Evolutionary conservation across 192 early-diverging fungal genomes (phyloP), one percentile per base, ranked within the genome.

Genomic region (Paraglomus occultum): DNA sequence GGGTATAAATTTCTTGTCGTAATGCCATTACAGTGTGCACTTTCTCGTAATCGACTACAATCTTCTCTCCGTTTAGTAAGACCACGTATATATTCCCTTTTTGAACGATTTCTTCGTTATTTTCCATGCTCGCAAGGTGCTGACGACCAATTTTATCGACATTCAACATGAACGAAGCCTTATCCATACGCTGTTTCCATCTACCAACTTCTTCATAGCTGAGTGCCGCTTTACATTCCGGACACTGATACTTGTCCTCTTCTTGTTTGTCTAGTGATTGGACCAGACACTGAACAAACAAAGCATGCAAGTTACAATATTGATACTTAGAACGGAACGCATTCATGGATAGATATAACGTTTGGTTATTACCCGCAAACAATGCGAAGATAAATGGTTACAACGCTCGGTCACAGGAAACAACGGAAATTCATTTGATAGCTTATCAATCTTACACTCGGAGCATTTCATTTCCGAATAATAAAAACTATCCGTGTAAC

Each of bases 391-490:
- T 57, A 73, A 49, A 55, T 73, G 71, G 12, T 67, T 22, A 57
- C 71, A 73, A 48, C 45, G 31, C 43, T 57, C 65, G 8, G 71
- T 73, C 31, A 73, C 22, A 12, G 71, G 44, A 17, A 64, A 47
- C 15, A 49, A 18, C 6, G 65, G 65, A 43, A 68, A 73, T 6
- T 73, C 71, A 20, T 67, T 67, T 12, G 71, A 68, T 8, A 73
- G 42, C 47, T 73, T 73, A 10, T 73, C 71, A 10, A 31, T 15
- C 23, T 73, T 53, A 31, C 71, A 73, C n/a, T 67, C 6, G 8
- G 43, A 14, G 22, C 71, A 73, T 23, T 54, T 64, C 71, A 73
- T 73, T n/a, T n/a, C n/a, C n/a, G n/a, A n/a, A n/a, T n/a, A n/a
- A n/a, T n/a, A n/a, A n/a, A n/a, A n/a, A n/a, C n/a, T n/a, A n/a